Percentiles rank a stretch among this genome's conserved stretches.
These are phyloP conservation scores for Tillandsia leiboldiana DNA, from an alignment of 176 grass and related monocot genomes.

Conservation along the genomic window DNA sequence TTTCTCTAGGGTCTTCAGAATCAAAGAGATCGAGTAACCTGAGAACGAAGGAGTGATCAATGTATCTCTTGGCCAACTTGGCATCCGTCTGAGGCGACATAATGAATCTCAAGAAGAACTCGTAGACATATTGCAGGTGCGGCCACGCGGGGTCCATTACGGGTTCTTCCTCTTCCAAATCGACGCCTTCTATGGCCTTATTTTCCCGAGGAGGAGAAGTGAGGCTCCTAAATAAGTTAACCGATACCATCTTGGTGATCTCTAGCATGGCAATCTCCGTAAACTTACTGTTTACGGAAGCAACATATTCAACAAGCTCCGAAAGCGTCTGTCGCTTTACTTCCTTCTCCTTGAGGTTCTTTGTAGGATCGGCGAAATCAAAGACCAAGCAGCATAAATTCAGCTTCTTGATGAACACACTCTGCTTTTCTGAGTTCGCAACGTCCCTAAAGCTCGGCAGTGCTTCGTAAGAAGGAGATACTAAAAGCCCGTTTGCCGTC, in stretches of 20 bases:
- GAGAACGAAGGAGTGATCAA: slow-evolving; percentile 96
- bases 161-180: slow-evolving; percentile 96
- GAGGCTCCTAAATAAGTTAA: slow-evolving; percentile 73
- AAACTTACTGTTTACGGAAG: slow-evolving; percentile 64
- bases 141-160: slow-evolving; percentile 91
- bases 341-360: slow-evolving; percentile 83
- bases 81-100: slow-evolving; percentile 86
- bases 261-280: slow-evolving; percentile 58
- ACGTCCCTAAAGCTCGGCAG: slow-evolving; percentile 84
- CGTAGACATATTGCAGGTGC: slow-evolving; percentile 85
- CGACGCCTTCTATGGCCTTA: slow-evolving; percentile 62
- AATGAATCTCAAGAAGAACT: slow-evolving; percentile 78
- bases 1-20: slow-evolving; percentile 92
- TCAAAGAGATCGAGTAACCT: slow-evolving; percentile 89
- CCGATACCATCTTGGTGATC: slow-evolving; percentile 63
- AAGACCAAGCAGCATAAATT: slow-evolving; percentile 63
- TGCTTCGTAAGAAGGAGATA: slow-evolving; percentile 48
- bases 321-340: slow-evolving; percentile 70
- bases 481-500: slow-evolving; percentile 37
- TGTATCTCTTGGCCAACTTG: slow-evolving; percentile 89
- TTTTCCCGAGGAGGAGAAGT: slow-evolving; percentile 62
- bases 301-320: slow-evolving; percentile 84
- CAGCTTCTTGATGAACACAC: slow-evolving; percentile 63
- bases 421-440: slow-evolving; percentile 67
- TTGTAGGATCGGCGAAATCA: slow-evolving; percentile 62